Conservation (phyloP, 768 basidiomycete genomes). For the Mycena vulgaris region DNA sequence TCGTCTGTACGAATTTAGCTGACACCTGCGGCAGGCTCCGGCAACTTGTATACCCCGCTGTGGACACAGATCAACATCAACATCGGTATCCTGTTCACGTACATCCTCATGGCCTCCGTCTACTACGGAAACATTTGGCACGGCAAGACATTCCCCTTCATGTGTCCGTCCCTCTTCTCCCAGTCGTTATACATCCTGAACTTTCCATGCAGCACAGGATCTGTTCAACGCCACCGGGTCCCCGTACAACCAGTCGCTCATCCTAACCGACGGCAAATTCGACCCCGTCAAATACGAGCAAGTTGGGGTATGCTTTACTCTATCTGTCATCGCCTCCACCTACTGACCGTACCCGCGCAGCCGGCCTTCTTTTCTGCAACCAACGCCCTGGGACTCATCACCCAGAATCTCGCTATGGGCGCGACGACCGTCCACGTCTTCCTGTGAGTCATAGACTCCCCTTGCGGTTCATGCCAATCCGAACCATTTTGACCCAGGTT, state of each 20-base stretch:
- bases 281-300: slow-evolving; percentile 41
- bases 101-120: slow-evolving; percentile 40
- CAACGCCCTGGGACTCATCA: no score
- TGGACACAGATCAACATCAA: slow-evolving; percentile 42
- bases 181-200: slow-evolving; percentile 32
- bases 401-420: no score
- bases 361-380: slow-evolving; percentile 55
- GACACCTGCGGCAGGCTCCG: slow-evolving; percentile 28
- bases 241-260: slow-evolving; percentile 47
- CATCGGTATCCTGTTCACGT: slow-evolving; percentile 41
- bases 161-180: slow-evolving; percentile 27
- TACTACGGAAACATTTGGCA: slow-evolving; percentile 44
- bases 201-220: slow-evolving; percentile 41
- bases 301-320: slow-evolving; percentile 30
- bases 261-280: slow-evolving; percentile 44
- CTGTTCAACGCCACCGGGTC: slow-evolving; percentile 26
- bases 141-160: no score
- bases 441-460: slow-evolving; percentile 25
- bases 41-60: slow-evolving; percentile 23
- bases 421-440: no score
- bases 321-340: slow-evolving; percentile 22
- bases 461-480: slow-evolving; percentile 24
- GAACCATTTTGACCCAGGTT: slow-evolving; percentile 40
- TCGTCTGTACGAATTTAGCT: slow-evolving; percentile 25
- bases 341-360: slow-evolving; percentile 25